phyloP scores from a whole-genome alignment of 1,284 basidiomycete species.

The Neonothopanus nambi region DNA sequence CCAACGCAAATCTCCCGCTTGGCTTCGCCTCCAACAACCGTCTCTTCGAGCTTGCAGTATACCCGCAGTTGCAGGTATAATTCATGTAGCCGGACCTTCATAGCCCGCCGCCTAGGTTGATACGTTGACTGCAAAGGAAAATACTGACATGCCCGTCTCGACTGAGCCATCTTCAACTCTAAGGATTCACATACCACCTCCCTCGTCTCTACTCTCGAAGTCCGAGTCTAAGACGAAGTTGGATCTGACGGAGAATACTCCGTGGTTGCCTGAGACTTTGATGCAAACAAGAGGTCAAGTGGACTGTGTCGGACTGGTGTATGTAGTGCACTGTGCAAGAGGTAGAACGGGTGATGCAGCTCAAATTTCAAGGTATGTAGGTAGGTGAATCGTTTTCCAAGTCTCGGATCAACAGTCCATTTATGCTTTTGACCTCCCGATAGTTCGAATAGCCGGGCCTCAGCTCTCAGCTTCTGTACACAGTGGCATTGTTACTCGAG shows the following conservation, averaged over 20 bases:
- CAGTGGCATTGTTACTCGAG: slow-evolving; percentile 39
- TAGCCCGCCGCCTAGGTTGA: no score
- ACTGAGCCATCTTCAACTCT: neutral
- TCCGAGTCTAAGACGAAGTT: slow-evolving; percentile 32
- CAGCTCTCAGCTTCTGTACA: slow-evolving; percentile 31
- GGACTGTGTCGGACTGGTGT: slow-evolving; percentile 30
- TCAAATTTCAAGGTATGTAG: slow-evolving; percentile 44
- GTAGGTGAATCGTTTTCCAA: slow-evolving; percentile 34
- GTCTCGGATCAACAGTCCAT: neutral
- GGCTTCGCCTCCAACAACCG: no score
- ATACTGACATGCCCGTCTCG: no score
- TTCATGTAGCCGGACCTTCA: no score
- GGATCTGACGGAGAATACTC: slow-evolving; percentile 58
- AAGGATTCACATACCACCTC: neutral
- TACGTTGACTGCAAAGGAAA: no score
- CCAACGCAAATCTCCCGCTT: no score
- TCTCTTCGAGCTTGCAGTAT: no score
- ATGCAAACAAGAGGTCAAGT: slow-evolving; percentile 31
- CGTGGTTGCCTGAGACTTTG: slow-evolving; percentile 42
- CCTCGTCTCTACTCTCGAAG: neutral
- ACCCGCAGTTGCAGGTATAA: no score
- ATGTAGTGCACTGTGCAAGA: slow-evolving; percentile 38
- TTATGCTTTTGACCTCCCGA: neutral
- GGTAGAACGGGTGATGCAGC: slow-evolving; percentile 32
- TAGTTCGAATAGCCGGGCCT: slow-evolving; percentile 34